Base-by-base conservation (phyloP, 805 yeast genomes). In the Saccharomycopsis amapae region DNA sequence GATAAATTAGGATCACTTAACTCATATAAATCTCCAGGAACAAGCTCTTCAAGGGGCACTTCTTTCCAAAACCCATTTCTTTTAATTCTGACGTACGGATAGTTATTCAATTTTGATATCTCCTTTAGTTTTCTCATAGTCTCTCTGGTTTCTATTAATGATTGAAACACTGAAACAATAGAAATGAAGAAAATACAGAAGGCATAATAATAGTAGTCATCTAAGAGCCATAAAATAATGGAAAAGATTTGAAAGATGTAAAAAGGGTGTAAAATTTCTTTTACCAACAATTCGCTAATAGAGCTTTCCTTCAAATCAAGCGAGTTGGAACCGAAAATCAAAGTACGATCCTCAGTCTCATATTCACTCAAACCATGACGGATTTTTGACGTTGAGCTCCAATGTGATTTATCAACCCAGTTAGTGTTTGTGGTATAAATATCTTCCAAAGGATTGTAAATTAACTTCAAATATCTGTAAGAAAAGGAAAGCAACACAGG, bases 21-120 rank as follows among this genome's bases (percentile, higher is more conserved):
- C 65, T 93, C 98, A 59, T 81, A 88, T 1, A 93, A 76, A 62
- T 93, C 99, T 42, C 99, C 99, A 0, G 97, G 97, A 1, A 93
- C 97, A 26, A 93, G 69, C 37, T 86, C 93, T 10, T 72, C 69
- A 0, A 95, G 82, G 31, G 75, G 72, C 2, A 82, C 68, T 54
- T 81, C 88, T 42, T 79, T 82, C 98, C 97, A 90, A 62, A 86
- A 93, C 10, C 83, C 96, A 57, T 85, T 88, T 61, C 97, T 78
- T 73, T 89, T 79, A 1, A 86, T 97, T 55, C 97, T 75, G 4
- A 89, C 85, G 55, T 81, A 80, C 4, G 52, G 50, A 30, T 48
- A 42, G 20, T 44, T 51, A 30, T 51, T 48, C 5, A 45, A 30
- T 49, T 69, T 68, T 0, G 96, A 83, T 50, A 93, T 75, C 32